phyloP scores from a whole-genome alignment of 2,329 filamentous ascomycete genomes.

The Davidsoniella eucalypti region DNA sequence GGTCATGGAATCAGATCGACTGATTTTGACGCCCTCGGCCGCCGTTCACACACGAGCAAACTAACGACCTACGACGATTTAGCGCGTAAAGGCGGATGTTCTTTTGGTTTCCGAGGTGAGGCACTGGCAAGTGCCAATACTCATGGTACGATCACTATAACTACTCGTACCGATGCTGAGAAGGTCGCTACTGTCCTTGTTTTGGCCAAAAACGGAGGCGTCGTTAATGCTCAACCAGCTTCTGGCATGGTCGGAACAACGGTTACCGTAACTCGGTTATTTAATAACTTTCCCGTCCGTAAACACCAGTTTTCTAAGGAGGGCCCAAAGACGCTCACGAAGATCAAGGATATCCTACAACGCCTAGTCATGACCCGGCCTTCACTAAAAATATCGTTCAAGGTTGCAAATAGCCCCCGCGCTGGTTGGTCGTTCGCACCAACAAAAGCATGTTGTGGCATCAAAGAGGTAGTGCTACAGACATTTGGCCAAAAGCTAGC shows the following conservation, averaged over 20 bases:
- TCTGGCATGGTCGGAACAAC: constrained; percentile 53
- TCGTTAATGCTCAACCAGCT: constrained; percentile 18
- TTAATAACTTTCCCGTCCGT: constrained; percentile 46
- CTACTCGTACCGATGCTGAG: constrained; percentile 46
- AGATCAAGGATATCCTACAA: constrained; percentile 43
- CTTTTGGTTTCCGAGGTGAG: constrained; percentile 62
- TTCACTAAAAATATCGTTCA: constrained; percentile 42
- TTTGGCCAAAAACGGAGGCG: constrained; percentile 22
- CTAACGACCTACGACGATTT: constrained; percentile 48
- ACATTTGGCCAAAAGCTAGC: constrained; percentile 42
- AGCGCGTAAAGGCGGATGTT: constrained; percentile 34
- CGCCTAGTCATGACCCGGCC: constrained; percentile 52
- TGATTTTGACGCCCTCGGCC: constrained; percentile 47
- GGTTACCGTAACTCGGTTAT: constrained; percentile 42
- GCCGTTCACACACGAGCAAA: constrained; percentile 59
- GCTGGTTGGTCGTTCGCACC: constrained; percentile 40
- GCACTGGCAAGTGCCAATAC: constrained; percentile 50
- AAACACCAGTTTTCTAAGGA: constrained; percentile 40
- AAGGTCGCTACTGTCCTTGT: constrained; percentile 35
- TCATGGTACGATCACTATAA: constrained; percentile 42
- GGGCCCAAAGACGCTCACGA: constrained; percentile 36
- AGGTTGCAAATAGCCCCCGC: constrained; percentile 36
- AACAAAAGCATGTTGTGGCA: constrained; percentile 18
- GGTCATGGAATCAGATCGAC: constrained; percentile 50
- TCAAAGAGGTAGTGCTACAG: constrained; percentile 41